phyloP scores from a whole-genome alignment of 2,329 filamentous ascomycete genomes.

The Pseudogymnoascus sp. region DNA sequence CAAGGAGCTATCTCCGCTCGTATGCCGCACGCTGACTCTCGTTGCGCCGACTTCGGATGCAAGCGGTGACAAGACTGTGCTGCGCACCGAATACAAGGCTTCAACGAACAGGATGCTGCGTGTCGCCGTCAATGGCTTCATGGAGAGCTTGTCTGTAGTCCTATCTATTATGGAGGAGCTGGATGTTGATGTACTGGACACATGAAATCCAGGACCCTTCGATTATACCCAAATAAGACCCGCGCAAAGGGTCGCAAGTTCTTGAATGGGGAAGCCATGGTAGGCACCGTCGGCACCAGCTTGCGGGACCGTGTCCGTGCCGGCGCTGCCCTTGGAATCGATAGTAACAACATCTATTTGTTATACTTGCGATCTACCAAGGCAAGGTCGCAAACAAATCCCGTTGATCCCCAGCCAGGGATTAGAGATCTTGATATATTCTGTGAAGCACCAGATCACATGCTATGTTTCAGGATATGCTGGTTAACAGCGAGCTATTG shows the following conservation, averaged over 20 bases:
- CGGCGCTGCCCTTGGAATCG: neutral
- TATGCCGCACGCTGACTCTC: slow-evolving; percentile 62
- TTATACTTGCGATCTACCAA: neutral
- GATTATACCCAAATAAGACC: neutral
- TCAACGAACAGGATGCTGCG: slow-evolving; percentile 95
- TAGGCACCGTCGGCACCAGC: neutral
- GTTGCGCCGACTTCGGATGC: slow-evolving; percentile 24
- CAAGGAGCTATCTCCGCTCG: slow-evolving; percentile 77
- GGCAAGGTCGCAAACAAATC: neutral
- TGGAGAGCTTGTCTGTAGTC: slow-evolving; percentile 80
- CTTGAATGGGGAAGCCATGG: neutral
- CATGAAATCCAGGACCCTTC: neutral
- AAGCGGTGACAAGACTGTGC: slow-evolving; percentile 39
- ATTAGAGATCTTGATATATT: neutral
- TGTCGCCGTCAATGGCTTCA: slow-evolving; percentile 92
- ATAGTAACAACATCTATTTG: neutral
- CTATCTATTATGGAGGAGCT: slow-evolving; percentile 85
- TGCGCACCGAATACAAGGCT: slow-evolving; percentile 72
- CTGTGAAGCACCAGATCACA: neutral
- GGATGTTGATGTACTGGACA: slow-evolving; percentile 69
- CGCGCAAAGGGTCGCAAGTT: neutral
- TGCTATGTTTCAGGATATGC: neutral
- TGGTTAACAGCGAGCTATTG: neutral
- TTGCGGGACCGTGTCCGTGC: neutral
- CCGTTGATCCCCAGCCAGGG: no score